Evolutionary conservation across 805 yeast species (phyloP).

Genomic region (Candida oleophila): DNA sequence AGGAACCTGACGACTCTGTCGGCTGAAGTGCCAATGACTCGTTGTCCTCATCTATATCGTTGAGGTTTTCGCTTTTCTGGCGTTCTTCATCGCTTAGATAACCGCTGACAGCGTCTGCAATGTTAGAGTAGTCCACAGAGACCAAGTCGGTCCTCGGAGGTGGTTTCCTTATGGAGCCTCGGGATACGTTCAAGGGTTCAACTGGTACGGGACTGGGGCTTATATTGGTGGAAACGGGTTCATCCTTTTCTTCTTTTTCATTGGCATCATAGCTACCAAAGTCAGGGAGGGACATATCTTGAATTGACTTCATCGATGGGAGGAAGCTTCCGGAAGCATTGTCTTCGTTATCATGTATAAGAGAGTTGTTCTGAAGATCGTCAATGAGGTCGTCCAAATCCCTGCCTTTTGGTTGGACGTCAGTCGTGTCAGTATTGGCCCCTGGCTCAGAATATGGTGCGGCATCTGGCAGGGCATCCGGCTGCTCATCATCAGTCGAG

Average conservation of each 20-base stretch:
- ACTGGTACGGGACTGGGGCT: constrained; percentile 20
- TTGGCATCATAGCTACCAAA: constrained; percentile 18
- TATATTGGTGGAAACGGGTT: neutral
- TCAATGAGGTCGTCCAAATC: constrained; percentile 35
- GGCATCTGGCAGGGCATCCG: neutral
- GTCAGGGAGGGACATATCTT: constrained; percentile 27
- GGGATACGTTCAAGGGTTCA: constrained; percentile 24
- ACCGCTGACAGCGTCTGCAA: constrained; percentile 33
- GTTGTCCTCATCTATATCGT: constrained; percentile 5
- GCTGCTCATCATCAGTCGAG: constrained; percentile 8
- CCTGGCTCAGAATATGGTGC: neutral
- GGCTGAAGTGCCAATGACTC: constrained; percentile 13
- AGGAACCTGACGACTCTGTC: constrained; percentile 26
- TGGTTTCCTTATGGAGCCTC: constrained; percentile 37
- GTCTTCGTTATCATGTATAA: neutral
- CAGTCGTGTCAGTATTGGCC: constrained; percentile 18
- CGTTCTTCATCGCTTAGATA: constrained; percentile 21
- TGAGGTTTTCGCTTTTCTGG: constrained; percentile 1
- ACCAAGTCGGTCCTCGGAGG: constrained; percentile 24
- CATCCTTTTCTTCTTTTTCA: constrained; percentile 8
- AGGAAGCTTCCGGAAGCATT: constrained; percentile 7
- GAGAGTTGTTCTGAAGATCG: constrained; percentile 21
- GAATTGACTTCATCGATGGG: constrained; percentile 22
- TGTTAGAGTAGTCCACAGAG: constrained; percentile 27
- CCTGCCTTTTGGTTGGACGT: constrained; percentile 7